A percentile compares a stretch with the other conserved stretches of the same genome.
These are phyloP conservation scores for Suhomyces sp. DNA, from an alignment of 805 yeast genomes.

Conservation along the genomic window DNA sequence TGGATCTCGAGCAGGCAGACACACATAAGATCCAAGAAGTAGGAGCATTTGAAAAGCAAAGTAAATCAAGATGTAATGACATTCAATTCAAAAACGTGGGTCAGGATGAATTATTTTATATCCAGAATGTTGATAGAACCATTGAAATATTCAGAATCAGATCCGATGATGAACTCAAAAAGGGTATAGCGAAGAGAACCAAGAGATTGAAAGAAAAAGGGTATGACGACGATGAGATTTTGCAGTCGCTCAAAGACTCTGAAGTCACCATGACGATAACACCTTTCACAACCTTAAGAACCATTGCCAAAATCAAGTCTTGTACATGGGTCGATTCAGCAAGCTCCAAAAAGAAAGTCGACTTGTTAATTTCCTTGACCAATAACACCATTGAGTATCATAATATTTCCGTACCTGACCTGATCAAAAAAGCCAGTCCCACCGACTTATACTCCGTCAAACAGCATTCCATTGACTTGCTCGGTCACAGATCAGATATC, in stretches of 20 bases:
- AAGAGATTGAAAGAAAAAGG: slow-evolving; percentile 78
- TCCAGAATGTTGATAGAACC: slow-evolving; percentile 79
- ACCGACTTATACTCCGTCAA: slow-evolving; percentile 45
- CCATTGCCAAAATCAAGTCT: slow-evolving; percentile 59
- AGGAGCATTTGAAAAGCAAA: slow-evolving; percentile 72
- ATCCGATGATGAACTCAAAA: slow-evolving; percentile 69
- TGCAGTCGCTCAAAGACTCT: slow-evolving; percentile 38
- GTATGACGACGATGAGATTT: slow-evolving; percentile 53
- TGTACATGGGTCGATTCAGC: slow-evolving; percentile 56
- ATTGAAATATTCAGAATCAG: slow-evolving; percentile 79
- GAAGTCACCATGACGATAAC: slow-evolving; percentile 59
- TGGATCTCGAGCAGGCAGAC: slow-evolving; percentile 55
- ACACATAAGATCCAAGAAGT: slow-evolving; percentile 47
- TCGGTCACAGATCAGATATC: slow-evolving; percentile 89
- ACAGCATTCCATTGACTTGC: slow-evolving; percentile 59
- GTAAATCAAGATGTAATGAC: slow-evolving; percentile 66
- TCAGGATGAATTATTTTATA: slow-evolving; percentile 51
- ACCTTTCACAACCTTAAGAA: slow-evolving; percentile 66
- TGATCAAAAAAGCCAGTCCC: slow-evolving; percentile 45
- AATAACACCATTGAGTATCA: slow-evolving; percentile 77
- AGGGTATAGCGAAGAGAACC: slow-evolving; percentile 73
- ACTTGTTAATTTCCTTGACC: slow-evolving; percentile 61
- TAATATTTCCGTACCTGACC: slow-evolving; percentile 54
- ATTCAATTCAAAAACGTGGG: slow-evolving; percentile 46
- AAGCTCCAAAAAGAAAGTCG: slow-evolving; percentile 44